phyloP scores from a whole-genome alignment of 441 rosid genomes.

The Manihot esculenta region DNA sequence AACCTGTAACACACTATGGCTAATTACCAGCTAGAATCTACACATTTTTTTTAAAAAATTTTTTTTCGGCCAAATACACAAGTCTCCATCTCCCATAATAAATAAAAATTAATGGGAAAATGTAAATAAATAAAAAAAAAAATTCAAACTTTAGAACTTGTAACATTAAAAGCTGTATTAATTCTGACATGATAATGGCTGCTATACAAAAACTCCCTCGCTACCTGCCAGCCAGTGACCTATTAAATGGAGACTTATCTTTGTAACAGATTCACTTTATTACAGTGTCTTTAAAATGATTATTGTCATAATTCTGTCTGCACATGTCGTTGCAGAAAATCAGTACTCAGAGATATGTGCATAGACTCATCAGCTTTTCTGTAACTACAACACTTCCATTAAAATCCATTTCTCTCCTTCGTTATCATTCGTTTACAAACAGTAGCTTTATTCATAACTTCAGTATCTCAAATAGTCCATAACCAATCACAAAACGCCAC shows the following conservation, averaged over 20 bases:
- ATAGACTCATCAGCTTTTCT: constrained; percentile 15
- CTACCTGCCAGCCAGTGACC: constrained; percentile 26
- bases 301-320: constrained; percentile 10
- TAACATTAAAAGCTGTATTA: not conserved
- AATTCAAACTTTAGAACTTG: not conserved
- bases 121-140: not conserved
- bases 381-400: constrained; percentile 8
- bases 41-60: not conserved
- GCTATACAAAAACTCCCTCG: constrained; percentile 24
- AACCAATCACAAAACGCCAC: not conserved
- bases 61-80: not conserved
- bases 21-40: not conserved
- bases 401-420: not conserved
- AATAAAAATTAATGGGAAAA: not conserved
- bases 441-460: not conserved
- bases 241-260: constrained; percentile 31
- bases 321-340: constrained; percentile 10
- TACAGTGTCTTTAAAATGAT: constrained; percentile 17
- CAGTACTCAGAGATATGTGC: not conserved
- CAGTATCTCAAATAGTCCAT: too few relatives aligned
- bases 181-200: constrained; percentile 24
- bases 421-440: not conserved
- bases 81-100: not conserved
- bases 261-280: constrained; percentile 29
- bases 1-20: constrained; percentile 5